Conservation (phyloP, 2,329 filamentous ascomycete species). For the Apiospora koreana region DNA sequence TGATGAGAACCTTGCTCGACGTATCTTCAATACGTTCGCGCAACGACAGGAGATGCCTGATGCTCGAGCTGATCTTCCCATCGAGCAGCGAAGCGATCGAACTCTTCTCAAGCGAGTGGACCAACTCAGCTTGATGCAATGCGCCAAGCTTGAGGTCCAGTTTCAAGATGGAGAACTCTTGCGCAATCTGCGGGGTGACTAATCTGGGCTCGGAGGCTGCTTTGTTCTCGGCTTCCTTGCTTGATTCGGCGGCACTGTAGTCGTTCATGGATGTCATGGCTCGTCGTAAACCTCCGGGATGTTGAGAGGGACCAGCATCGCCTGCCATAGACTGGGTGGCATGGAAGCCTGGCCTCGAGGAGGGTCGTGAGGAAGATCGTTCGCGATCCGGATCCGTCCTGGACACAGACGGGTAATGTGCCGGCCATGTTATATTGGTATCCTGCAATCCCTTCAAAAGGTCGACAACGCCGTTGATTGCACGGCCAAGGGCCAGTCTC, state of each 20-base stretch:
- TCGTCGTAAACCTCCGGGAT: conserved; percentile 60
- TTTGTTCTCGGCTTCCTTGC: conserved; percentile 66
- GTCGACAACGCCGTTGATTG: conserved; percentile 85
- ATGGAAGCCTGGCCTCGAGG: conserved; percentile 61
- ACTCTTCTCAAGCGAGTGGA: conserved; percentile 90
- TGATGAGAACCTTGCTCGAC: conserved; percentile 93
- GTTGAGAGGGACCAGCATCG: conserved; percentile 43
- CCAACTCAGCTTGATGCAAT: conserved; percentile 83
- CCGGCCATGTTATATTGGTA: conserved; percentile 90
- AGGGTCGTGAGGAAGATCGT: conserved; percentile 37
- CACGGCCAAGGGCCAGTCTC: conserved; percentile 79
- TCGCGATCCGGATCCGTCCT: conserved; percentile 40
- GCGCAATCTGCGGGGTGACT: conserved; percentile 87
- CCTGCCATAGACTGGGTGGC: conserved; percentile 64
- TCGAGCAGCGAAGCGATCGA: conserved; percentile 90
- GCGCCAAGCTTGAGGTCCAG: conserved; percentile 89
- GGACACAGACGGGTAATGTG: conserved; percentile 88
- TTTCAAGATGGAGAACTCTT: conserved; percentile 95
- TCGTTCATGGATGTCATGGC: conserved; percentile 72
- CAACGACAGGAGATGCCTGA: conserved; percentile 84
- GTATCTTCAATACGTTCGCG: conserved; percentile 96
- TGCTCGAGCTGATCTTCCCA: conserved; percentile 90
- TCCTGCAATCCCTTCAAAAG: conserved; percentile 80
- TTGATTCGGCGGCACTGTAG: conserved; percentile 67
- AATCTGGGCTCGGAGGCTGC: conserved; percentile 72